Evolutionary conservation across 2,329 filamentous ascomycete species (phyloP).

Genomic region (Diaporthe vaccinii): DNA sequence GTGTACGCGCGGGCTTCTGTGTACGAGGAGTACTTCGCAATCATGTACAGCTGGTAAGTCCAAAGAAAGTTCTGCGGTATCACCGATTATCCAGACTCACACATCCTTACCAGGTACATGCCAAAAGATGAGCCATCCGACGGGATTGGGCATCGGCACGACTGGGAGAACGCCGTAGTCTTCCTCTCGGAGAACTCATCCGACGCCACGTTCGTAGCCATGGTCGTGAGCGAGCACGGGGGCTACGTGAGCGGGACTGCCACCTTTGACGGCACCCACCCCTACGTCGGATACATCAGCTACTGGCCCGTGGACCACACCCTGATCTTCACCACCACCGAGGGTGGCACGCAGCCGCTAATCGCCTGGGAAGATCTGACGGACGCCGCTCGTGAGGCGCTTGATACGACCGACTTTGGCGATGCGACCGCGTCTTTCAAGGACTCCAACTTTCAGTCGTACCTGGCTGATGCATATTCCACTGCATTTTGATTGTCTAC

Average conservation of each 20-base stretch:
- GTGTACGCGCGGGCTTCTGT: conserved; percentile 52
- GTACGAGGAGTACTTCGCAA: conserved; percentile 49
- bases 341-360: conserved; percentile 55
- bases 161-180: conserved; percentile 56
- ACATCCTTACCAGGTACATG: conserved; percentile 52
- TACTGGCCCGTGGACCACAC: conserved; percentile 53
- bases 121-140: conserved; percentile 58
- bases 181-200: conserved; percentile 46
- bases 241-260: conserved; percentile 43
- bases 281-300: conserved; percentile 52
- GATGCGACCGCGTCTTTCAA: conserved; percentile 33
- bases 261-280: conserved; percentile 42
- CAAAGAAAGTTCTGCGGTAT: neutral
- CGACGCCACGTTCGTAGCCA: conserved; percentile 51
- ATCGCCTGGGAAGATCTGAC: conserved; percentile 60
- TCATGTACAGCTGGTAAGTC: conserved; percentile 55
- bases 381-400: conserved; percentile 49
- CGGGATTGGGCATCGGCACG: conserved; percentile 54
- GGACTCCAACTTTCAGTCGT: conserved; percentile 33
- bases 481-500: neutral
- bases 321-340: conserved; percentile 51
- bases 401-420: conserved; percentile 56
- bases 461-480: conserved; percentile 32
- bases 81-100: neutral
- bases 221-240: conserved; percentile 55